Evolutionary conservation across 2,329 filamentous ascomycete genomes (phyloP), one percentile per base, ranked within the genome.

Genomic region (Exophiala sp.): DNA sequence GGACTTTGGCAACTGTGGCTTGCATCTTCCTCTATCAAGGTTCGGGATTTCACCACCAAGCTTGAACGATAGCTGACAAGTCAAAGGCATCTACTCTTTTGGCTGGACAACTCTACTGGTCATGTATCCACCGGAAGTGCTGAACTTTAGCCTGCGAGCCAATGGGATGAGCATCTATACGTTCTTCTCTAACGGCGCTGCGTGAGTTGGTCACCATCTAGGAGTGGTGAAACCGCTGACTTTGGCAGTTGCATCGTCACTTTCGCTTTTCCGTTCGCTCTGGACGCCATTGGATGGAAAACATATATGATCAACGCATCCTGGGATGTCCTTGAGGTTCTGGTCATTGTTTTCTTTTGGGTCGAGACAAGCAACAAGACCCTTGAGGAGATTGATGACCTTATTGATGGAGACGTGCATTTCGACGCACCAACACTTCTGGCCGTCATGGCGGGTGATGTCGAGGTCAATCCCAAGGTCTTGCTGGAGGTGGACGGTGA

Each of bases 61-160:
- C 18, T 23, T 16, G 13, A 14, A 19, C 19, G 13, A 8, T 5
- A 16, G 16, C 21, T 34, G 10, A 73, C 77, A 57, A 76, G 77
- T 58, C 71, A 74, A n/a, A 50, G 74, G 72, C 0, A 70, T 70
- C 46, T 78, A 77, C 57, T 70, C 68, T 1, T 63, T 77, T 13
- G 72, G 68, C 0, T 75, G 70, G 70, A 77, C 73, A 3, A 73
- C 74, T 2, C 58, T 78, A 18, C 62, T 71, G 1, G 70, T 68
- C 44, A 62, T 76, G 2, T 68, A 67, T 30, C 63, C 63, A 1
- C 61, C 63, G 0, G 64, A 66, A 30, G 61, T 67, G 7, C 60
- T 62, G 1, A 62, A 59, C 9, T 67, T 61, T 53, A 62, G 63
- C 19, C 53, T 68, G 1, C 60, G 66, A 6, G 59, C 65, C 0